Conservation (phyloP, 345 rosid species). For the Syzygium oleosum region DNA sequence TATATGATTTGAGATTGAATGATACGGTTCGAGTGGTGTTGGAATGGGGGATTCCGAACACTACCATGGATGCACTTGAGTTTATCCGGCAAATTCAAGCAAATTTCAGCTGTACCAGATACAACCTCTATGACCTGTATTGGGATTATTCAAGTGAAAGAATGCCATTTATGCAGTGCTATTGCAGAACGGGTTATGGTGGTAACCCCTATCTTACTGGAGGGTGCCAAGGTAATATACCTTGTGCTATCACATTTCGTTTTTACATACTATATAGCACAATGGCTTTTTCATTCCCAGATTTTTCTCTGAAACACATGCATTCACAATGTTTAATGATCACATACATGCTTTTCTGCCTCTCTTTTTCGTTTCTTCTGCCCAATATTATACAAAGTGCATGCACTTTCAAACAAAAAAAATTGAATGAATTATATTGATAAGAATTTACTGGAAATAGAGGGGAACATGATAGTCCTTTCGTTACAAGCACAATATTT, state of each 20-base stretch:
- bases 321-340: background rate
- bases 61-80: too few species aligned
- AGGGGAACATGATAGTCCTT: too few species aligned
- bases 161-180: fast-evolving
- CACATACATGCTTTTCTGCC: background rate
- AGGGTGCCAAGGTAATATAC: constrained; percentile 2
- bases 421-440: too few species aligned
- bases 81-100: too few species aligned
- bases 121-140: too few species aligned
- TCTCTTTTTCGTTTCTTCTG: background rate
- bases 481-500: background rate
- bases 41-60: fast-evolving
- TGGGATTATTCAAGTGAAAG: too few species aligned
- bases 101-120: too few species aligned
- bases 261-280: too few species aligned
- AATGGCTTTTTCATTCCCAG: background rate
- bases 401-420: too few species aligned
- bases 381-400: background rate
- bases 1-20: background rate
- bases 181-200: fast-evolving
- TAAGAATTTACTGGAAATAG: too few species aligned
- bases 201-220: background rate
- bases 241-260: too few species aligned
- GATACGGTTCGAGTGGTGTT: background rate
- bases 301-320: too few species aligned